Percentiles rank a stretch among this genome's conserved stretches.
Conservation (phyloP, 495 filamentous ascomycete species). For the Aspergillus leporis region DNA sequence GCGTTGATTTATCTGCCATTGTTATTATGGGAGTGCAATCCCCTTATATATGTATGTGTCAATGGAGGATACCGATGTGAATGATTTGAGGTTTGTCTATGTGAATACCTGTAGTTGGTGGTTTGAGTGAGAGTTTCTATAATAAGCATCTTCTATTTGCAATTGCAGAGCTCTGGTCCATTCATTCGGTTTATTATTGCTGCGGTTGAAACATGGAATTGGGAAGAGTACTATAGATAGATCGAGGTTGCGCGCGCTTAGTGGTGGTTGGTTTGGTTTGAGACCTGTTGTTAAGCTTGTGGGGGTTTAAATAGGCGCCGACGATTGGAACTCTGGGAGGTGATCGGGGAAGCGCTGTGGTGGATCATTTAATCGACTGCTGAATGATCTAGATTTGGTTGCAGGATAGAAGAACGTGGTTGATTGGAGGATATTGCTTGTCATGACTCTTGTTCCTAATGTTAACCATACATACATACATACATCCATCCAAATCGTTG, state of each 20-base stretch:
- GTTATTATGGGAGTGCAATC: too few relatives aligned
- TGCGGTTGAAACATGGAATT: background rate
- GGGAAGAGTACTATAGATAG: background rate
- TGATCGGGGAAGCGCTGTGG: background rate
- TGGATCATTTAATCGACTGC: background rate
- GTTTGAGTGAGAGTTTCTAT: too few relatives aligned
- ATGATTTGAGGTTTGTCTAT: too few relatives aligned
- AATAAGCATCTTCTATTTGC: too few relatives aligned
- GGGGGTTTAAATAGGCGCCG: background rate
- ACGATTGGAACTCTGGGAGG: background rate
- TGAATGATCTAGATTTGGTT: constrained; percentile 1
- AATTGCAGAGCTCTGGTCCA: background rate
- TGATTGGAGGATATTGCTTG: background rate
- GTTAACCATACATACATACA: constrained; percentile 6
- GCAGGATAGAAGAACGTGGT: background rate
- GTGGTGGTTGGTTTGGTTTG: background rate
- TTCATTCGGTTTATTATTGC: background rate
- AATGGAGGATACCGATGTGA: too few relatives aligned
- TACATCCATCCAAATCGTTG: constrained; percentile 8
- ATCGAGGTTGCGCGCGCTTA: background rate
- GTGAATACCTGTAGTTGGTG: too few relatives aligned
- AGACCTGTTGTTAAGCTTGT: background rate
- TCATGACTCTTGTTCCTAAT: background rate
- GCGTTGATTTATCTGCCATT: too few relatives aligned
- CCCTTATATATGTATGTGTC: too few relatives aligned